A percentile compares a stretch with the other conserved stretches of the same genome.
Evolutionary conservation across 2,329 filamentous ascomycete genomes (phyloP).

Genomic region (Thelonectria olida): DNA sequence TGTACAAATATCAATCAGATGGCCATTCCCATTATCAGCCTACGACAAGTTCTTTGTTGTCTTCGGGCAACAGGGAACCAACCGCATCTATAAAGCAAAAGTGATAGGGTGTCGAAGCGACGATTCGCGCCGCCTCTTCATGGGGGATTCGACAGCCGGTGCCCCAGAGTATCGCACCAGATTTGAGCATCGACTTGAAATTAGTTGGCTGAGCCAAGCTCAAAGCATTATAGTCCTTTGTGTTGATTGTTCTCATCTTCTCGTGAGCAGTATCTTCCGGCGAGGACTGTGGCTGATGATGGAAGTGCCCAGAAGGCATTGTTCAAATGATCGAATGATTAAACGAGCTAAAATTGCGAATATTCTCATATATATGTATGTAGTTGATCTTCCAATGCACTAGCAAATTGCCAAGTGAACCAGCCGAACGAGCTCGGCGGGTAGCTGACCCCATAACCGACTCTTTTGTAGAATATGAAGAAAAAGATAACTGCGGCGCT

Average conservation of each 20-base stretch:
- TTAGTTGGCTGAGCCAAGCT: slow-evolving; percentile 19
- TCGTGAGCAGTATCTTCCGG: background rate
- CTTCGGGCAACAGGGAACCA: background rate
- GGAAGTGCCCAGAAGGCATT: background rate
- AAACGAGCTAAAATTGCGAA: background rate
- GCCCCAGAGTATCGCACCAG: slow-evolving; percentile 13
- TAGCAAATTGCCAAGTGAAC: too few relatives aligned
- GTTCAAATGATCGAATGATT: background rate
- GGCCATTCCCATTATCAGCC: background rate
- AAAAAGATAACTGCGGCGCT: too few relatives aligned
- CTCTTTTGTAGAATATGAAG: too few relatives aligned
- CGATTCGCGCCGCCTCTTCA: slow-evolving; percentile 18
- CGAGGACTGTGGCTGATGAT: background rate
- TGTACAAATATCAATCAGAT: background rate
- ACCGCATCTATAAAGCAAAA: slow-evolving; percentile 21
- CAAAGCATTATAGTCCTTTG: slow-evolving; percentile 16
- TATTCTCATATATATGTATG: background rate
- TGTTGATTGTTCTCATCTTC: background rate
- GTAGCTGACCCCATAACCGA: too few relatives aligned
- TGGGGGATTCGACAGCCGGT: slow-evolving; percentile 20
- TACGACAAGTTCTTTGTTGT: background rate
- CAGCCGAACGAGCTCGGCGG: too few relatives aligned
- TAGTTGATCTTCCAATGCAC: background rate
- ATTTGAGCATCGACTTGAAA: slow-evolving; percentile 17
- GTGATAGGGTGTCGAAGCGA: slow-evolving; percentile 15